A percentile compares a stretch with the other conserved stretches of the same genome.
Evolutionary conservation across 176 grass and related monocot genomes (phyloP).

Genomic region (bread wheat (Triticum aestivum)): IWGSC_CS_RefSeq_v2.1 NC_057809.1:599709993-599710492

Average conservation of each 20-base stretch:
- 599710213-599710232: not conserved
- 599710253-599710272: not conserved
- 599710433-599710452: not conserved
- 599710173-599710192: constrained; percentile 41
- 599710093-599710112: constrained; percentile 52
- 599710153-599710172: constrained; percentile 64
- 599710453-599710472: constrained; percentile 1
- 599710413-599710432: constrained; percentile 16
- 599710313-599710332: constrained; percentile 4
- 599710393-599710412: not conserved
- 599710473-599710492: not conserved
- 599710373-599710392: not conserved
- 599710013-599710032: constrained; percentile 9
- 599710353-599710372: not conserved
- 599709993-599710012: constrained; percentile 34
- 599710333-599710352: not conserved
- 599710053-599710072: constrained; percentile 40
- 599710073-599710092: constrained; percentile 41
- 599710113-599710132: constrained; percentile 24
- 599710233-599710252: constrained; percentile 24
- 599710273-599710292: constrained; percentile 13
- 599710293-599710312: not conserved
- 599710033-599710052: constrained; percentile 55
- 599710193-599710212: not conserved
- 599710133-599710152: constrained; percentile 43